Conservation (phyloP, 2,329 filamentous ascomycete species). For the Colletotrichum eremochloae region DNA sequence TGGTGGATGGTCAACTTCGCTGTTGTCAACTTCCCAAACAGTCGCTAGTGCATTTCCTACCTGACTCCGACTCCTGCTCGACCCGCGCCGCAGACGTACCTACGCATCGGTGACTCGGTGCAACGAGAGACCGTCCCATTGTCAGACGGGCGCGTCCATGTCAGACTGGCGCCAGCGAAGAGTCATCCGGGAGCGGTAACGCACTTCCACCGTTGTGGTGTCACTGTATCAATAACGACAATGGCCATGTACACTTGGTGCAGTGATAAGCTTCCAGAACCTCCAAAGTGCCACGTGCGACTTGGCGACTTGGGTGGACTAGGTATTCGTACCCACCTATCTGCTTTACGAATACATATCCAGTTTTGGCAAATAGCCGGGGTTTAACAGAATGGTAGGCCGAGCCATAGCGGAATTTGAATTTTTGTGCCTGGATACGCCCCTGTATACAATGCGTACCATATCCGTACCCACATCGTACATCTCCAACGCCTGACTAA, state of each 20-base stretch:
- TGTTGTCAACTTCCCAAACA: slow-evolving; percentile 32
- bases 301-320: too few relatives aligned
- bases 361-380: neutral
- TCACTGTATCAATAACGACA: neutral
- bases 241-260: neutral
- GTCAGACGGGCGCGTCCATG: neutral
- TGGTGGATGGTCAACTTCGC: slow-evolving; percentile 12
- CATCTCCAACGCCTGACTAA: too few relatives aligned
- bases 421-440: neutral
- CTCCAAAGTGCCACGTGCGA: too few relatives aligned
- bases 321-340: too few relatives aligned
- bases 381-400: neutral
- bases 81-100: slow-evolving; percentile 16
- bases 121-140: neutral
- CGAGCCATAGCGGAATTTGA: neutral
- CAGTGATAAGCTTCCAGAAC: neutral
- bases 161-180: neutral
- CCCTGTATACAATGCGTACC: neutral
- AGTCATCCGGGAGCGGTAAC: neutral
- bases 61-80: neutral
- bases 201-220: neutral
- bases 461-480: neutral
- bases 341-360: too few relatives aligned
- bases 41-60: slow-evolving; percentile 18
- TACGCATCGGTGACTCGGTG: neutral